Percentiles rank a stretch among this genome's conserved stretches.
Evolutionary conservation across 2,329 filamentous ascomycete genomes (phyloP).

Genomic region (Setomelanomma holmii): DNA sequence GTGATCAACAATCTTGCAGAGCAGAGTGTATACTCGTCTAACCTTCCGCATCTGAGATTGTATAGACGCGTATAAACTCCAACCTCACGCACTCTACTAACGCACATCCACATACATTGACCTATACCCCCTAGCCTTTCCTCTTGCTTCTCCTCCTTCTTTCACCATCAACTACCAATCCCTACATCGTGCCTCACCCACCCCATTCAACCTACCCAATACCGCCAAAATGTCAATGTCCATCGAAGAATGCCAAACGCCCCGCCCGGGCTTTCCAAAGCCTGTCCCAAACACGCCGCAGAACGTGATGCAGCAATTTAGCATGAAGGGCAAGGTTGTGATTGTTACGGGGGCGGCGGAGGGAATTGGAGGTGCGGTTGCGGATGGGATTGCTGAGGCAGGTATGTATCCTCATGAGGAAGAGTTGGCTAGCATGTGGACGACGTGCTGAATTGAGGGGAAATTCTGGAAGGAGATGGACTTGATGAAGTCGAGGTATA

Average conservation of each 20-base stretch:
- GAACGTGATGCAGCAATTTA: slow-evolving; percentile 43
- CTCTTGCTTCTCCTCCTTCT: background rate
- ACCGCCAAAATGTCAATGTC: slow-evolving; percentile 45
- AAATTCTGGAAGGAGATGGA: too few relatives aligned
- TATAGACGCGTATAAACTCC: background rate
- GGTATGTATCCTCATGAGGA: too few relatives aligned
- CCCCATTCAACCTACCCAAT: background rate
- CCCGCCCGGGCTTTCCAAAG: slow-evolving; percentile 34
- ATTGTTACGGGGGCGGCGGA: slow-evolving; percentile 56
- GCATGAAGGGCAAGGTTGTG: slow-evolving; percentile 49
- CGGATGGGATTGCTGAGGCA: slow-evolving; percentile 10
- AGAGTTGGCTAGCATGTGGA: too few relatives aligned
- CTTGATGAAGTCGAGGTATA: too few relatives aligned
- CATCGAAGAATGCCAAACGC: slow-evolving; percentile 35
- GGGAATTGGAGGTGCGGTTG: slow-evolving; percentile 61
- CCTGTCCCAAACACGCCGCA: slow-evolving; percentile 33
- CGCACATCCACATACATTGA: too few relatives aligned
- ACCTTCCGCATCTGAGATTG: background rate
- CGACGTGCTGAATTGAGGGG: too few relatives aligned
- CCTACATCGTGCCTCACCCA: background rate
- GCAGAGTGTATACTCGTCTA: too few relatives aligned
- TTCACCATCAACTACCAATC: background rate
- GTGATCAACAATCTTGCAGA: too few relatives aligned
- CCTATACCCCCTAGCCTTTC: background rate
- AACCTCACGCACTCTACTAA: background rate